A percentile compares a stretch with the other conserved stretches of the same genome.
Conservation (phyloP, 345 rosid species). For the Syzygium grande region DNA sequence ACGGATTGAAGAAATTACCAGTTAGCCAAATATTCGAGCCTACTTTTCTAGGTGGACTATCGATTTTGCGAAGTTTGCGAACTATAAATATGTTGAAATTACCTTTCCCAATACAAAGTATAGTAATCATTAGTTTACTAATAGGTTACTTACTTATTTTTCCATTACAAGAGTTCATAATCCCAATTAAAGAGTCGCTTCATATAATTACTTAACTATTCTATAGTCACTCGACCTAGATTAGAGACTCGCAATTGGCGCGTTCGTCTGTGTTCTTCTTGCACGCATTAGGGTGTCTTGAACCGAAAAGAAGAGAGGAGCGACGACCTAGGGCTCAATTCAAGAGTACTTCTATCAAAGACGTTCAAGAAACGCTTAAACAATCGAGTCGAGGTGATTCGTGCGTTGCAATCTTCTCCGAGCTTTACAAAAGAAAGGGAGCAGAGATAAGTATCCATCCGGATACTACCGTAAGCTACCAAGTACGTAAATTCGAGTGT, state of each 20-base stretch:
- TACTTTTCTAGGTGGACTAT: neutral
- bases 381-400: neutral
- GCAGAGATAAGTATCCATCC: neutral
- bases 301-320: too few species aligned
- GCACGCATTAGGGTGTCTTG: too few species aligned
- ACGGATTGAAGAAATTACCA: too few species aligned
- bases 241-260: too few species aligned
- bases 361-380: neutral
- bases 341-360: neutral
- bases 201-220: neutral
- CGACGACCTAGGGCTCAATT: neutral
- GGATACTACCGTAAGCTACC: too few species aligned
- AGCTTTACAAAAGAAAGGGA: neutral
- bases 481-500: neutral
- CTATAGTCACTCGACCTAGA: neutral
- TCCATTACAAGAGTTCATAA: neutral
- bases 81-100: neutral
- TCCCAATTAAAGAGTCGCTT: neutral
- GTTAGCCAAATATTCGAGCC: too few species aligned
- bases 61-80: neutral
- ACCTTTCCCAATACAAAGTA: neutral
- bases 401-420: neutral
- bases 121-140: neutral
- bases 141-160: neutral
- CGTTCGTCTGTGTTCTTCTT: too few species aligned